Conservation (phyloP, 73 alveolate species). For the Diophrys sp. region DNA sequence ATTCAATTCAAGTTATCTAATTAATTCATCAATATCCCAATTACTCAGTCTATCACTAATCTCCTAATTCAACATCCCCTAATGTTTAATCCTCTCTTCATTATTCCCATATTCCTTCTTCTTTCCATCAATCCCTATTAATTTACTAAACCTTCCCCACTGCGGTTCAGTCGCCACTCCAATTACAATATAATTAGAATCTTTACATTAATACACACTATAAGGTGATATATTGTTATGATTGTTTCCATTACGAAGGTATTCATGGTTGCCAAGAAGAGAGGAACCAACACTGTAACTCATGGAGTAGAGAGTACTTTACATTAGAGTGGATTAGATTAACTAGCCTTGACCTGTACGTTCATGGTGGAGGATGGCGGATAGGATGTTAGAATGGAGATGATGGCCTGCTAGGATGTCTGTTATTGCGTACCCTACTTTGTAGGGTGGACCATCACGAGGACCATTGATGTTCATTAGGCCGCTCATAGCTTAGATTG, state of each 20-base stretch:
- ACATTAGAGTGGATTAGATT: slow-evolving; percentile 57
- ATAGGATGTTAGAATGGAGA: slow-evolving; percentile 53
- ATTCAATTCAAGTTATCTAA: slow-evolving; percentile 25
- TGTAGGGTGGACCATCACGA: slow-evolving; percentile 66
- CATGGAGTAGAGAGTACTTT: slow-evolving; percentile 57
- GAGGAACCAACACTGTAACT: slow-evolving; percentile 64
- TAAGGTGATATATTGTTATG: slow-evolving; percentile 79
- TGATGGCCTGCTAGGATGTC: slow-evolving; percentile 74
- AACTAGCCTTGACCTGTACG: slow-evolving; percentile 67
- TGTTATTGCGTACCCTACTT: slow-evolving; percentile 77
- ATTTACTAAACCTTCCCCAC: slow-evolving; percentile 47
- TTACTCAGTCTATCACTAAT: slow-evolving; percentile 32
- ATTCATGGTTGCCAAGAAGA: slow-evolving; percentile 59
- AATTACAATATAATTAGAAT: slow-evolving; percentile 59
- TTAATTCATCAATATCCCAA: slow-evolving; percentile 44
- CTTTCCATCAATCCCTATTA: slow-evolving; percentile 38
- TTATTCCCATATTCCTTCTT: slow-evolving; percentile 21
- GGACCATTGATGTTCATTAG: slow-evolving; percentile 76
- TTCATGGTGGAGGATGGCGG: slow-evolving; percentile 66
- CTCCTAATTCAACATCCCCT: slow-evolving; percentile 33
- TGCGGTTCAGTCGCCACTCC: slow-evolving; percentile 78
- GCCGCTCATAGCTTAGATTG: slow-evolving; percentile 78
- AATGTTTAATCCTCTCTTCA: slow-evolving; percentile 38
- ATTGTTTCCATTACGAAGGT: slow-evolving; percentile 68
- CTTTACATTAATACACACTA: slow-evolving; percentile 47